Percentiles rank a stretch among this genome's conserved stretches.
These are phyloP conservation scores for Chlamydomonas schloesseri DNA, from an alignment of 139 green algal genomes.

Conservation along the genomic window DNA sequence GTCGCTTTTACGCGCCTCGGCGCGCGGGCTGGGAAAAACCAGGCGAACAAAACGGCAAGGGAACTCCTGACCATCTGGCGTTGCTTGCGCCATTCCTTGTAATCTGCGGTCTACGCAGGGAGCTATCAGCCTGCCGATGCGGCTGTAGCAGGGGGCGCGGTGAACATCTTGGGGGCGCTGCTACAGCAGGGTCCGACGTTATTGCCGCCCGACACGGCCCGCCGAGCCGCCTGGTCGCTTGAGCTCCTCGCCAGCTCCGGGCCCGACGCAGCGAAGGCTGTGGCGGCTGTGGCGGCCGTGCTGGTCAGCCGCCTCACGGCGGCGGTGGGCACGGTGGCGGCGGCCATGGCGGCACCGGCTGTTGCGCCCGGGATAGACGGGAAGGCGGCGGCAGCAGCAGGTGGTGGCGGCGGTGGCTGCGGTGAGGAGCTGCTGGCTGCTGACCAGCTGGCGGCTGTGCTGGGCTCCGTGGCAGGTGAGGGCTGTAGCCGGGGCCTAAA, in stretches of 20 bases:
- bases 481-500: too few relatives aligned
- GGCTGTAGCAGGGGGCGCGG: too few relatives aligned
- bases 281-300: not conserved
- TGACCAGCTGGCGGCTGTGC: slow-evolving; percentile 6
- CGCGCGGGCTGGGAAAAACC: too few relatives aligned
- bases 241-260: slow-evolving; percentile 2
- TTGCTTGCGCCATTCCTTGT: too few relatives aligned
- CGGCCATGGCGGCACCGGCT: not conserved
- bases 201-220: not conserved
- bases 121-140: too few relatives aligned
- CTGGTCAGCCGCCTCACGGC: not conserved
- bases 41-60: too few relatives aligned
- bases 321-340: not conserved
- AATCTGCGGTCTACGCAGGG: too few relatives aligned
- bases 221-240: not conserved
- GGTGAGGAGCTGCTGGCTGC: not conserved
- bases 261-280: not conserved
- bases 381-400: not conserved
- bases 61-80: too few relatives aligned
- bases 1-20: too few relatives aligned
- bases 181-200: not conserved
- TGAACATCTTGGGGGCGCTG: too few relatives aligned
- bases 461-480: slow-evolving; percentile 19
- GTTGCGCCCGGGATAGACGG: too few relatives aligned
- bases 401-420: not conserved